These are phyloP conservation scores for Starmerella ratchasimensis DNA, from an alignment of 805 yeast genomes.

Conservation along the genomic window DNA sequence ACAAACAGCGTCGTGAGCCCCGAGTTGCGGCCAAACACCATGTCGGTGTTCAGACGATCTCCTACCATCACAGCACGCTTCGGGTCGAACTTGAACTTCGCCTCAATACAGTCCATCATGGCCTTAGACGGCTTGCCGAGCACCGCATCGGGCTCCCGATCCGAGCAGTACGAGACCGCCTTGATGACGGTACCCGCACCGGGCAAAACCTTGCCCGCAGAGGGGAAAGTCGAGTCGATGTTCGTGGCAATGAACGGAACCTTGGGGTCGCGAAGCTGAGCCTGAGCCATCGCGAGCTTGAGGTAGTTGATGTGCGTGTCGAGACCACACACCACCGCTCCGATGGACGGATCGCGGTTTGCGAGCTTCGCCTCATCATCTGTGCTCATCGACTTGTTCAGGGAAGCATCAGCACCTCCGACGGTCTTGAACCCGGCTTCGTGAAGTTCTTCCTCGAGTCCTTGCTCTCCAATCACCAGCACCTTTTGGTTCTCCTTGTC, in stretches of 20 bases:
- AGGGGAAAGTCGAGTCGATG: conserved; percentile 88
- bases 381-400: conserved; percentile 40
- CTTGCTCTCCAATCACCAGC: conserved; percentile 80
- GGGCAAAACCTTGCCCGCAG: conserved; percentile 70
- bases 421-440: conserved; percentile 60
- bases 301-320: conserved; percentile 67
- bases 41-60: conserved; percentile 88
- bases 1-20: conserved; percentile 80
- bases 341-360: conserved; percentile 54
- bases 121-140: conserved; percentile 86
- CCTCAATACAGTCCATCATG: conserved; percentile 81
- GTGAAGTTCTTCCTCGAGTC: conserved; percentile 66
- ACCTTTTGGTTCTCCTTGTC: conserved; percentile 58
- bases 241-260: conserved; percentile 82
- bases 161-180: conserved; percentile 56
- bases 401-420: conserved; percentile 69
- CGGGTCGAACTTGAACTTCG: conserved; percentile 41
- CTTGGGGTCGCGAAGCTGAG: conserved; percentile 46
- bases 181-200: conserved; percentile 93
- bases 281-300: conserved; percentile 67
- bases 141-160: conserved; percentile 63
- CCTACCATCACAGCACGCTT: conserved; percentile 77
- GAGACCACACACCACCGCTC: conserved; percentile 82
- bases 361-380: conserved; percentile 29
- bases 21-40: conserved; percentile 78